Percentiles rank a stretch among this genome's conserved stretches.
Evolutionary conservation across 2,329 filamentous ascomycete genomes (phyloP).

Genomic region (Cladosporium sp.): DNA sequence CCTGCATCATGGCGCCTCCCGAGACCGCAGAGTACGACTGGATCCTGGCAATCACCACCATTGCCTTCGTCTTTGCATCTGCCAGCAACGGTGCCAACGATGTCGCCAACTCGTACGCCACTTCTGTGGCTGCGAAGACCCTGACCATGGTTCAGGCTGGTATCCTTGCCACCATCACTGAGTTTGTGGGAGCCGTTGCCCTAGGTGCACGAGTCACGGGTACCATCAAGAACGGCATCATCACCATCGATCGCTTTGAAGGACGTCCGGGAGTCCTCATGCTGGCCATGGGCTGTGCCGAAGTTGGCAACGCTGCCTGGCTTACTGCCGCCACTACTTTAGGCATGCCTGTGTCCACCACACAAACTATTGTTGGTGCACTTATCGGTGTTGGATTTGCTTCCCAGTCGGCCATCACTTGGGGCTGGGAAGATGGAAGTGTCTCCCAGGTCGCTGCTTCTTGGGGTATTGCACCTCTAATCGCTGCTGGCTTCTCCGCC

Average conservation of each 20-base stretch:
- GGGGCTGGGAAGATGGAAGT: constrained; percentile 37
- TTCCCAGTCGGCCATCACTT: constrained; percentile 28
- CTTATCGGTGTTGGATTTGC: constrained; percentile 47
- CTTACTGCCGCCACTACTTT: constrained; percentile 51
- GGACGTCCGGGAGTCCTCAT: constrained; percentile 50
- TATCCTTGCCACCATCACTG: constrained; percentile 44
- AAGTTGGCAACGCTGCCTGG: constrained; percentile 46
- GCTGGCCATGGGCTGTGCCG: constrained; percentile 35
- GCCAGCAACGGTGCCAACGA: constrained; percentile 59
- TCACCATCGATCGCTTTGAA: constrained; percentile 46
- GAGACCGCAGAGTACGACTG: constrained; percentile 8
- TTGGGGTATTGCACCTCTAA: constrained; percentile 41
- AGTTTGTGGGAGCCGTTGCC: constrained; percentile 50
- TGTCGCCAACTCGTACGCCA: constrained; percentile 52
- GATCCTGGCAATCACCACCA: constrained; percentile 58
- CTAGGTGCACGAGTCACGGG: constrained; percentile 51
- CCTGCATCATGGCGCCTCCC: no score
- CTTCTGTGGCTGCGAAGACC: constrained; percentile 47
- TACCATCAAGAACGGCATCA: constrained; percentile 58
- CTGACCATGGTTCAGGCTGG: constrained; percentile 49
- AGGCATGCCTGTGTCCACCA: constrained; percentile 56
- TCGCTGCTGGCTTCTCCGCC: constrained; percentile 44
- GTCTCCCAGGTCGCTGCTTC: constrained; percentile 36
- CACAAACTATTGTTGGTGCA: constrained; percentile 47
- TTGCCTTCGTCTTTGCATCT: constrained; percentile 57